A percentile compares a stretch with the other conserved stretches of the same genome.
Evolutionary conservation across 202 grass and related monocot species (phyloP).

Genomic region (Miscanthus sacchariflorus): DNA sequence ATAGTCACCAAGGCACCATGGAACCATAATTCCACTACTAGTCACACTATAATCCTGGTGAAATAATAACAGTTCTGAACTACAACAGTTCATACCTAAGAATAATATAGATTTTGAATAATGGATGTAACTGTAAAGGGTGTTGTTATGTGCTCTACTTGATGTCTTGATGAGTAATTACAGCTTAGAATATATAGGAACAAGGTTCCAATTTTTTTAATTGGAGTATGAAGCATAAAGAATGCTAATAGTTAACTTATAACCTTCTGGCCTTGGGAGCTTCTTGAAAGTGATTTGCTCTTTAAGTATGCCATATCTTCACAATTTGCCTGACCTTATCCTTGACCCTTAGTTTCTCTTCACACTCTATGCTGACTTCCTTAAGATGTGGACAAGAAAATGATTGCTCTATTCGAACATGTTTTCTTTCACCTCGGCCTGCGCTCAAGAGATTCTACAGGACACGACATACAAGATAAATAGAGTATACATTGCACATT

Average conservation of each 20-base stretch:
- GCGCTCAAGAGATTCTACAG: not conserved
- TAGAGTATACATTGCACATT: not conserved
- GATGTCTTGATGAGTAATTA: not conserved
- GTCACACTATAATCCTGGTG: not conserved
- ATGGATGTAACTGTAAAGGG: not conserved
- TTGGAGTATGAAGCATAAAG: not conserved
- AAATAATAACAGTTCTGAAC: not conserved
- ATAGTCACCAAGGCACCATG: not conserved
- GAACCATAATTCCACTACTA: not conserved
- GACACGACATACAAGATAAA: not conserved
- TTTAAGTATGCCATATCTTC: slow-evolving; percentile 5
- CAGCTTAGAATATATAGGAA: not conserved
- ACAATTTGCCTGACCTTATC: slow-evolving; percentile 21
- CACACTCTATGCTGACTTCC: slow-evolving; percentile 22
- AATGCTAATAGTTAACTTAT: not conserved
- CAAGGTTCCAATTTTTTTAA: not conserved
- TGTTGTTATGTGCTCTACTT: slow-evolving; percentile 1
- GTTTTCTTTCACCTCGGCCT: not conserved
- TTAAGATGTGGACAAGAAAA: not conserved
- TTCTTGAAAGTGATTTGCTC: slow-evolving; percentile 3
- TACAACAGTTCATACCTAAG: not conserved
- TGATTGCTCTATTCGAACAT: slow-evolving; percentile 2
- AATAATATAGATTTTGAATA: not conserved
- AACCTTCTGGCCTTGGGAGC: slow-evolving; percentile 10
- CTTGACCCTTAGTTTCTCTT: slow-evolving; percentile 18